Percentiles rank a stretch among this genome's conserved stretches.
Conservation (phyloP, 169 alveolate genomes). For the Cryptosporidium viatorum region DNA sequence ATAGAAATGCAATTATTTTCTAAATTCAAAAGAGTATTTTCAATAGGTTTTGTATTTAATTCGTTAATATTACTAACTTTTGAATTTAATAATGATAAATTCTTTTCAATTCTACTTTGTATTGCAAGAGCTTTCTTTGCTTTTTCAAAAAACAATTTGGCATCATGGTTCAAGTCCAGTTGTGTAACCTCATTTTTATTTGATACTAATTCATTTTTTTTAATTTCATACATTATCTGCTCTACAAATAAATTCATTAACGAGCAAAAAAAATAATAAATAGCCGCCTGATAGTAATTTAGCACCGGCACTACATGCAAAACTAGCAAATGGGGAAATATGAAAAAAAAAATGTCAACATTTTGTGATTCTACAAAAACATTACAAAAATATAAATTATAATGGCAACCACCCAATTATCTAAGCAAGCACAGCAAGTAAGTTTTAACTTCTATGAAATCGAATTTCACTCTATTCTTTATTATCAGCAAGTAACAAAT, state of each 20-base stretch:
- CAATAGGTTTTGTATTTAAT: not conserved
- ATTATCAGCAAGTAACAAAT: slow-evolving; percentile 77
- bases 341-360: not conserved
- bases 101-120: slow-evolving; percentile 25
- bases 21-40: not conserved
- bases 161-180: not conserved
- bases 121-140: slow-evolving; percentile 1
- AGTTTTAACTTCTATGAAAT: slow-evolving; percentile 24
- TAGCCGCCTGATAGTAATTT: slow-evolving; percentile 20
- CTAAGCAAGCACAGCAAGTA: slow-evolving; percentile 58
- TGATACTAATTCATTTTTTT: not conserved
- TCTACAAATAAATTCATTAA: not conserved
- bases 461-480: not conserved
- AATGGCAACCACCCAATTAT: slow-evolving; percentile 69
- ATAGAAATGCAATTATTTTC: not conserved
- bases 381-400: not conserved
- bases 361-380: not conserved
- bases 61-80: not conserved
- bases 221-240: not conserved
- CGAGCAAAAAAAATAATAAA: not conserved
- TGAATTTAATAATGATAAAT: not conserved
- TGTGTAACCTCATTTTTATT: not conserved
- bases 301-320: slow-evolving; percentile 57
- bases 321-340: slow-evolving; percentile 56
- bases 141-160: not conserved